A percentile compares a stretch with the other conserved stretches of the same genome.
Conservation (phyloP, 345 rosid species). For the Salix caprea region DNA sequence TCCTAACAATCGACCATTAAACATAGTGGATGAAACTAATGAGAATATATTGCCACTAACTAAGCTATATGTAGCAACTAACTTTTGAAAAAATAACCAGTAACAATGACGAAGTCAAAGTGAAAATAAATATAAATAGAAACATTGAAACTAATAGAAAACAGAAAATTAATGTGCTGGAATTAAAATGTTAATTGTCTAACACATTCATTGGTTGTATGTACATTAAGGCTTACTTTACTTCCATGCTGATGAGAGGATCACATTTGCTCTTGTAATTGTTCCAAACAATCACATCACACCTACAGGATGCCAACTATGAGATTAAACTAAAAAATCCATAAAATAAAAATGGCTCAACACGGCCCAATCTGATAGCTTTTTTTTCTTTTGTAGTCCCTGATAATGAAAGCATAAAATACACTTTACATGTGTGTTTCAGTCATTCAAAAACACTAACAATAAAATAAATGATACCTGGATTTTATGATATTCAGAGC, state of each 20-base stretch:
- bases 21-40: too few relatives aligned
- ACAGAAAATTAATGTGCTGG: too few relatives aligned
- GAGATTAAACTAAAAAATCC: background rate
- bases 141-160: too few relatives aligned
- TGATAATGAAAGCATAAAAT: background rate
- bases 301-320: conserved; percentile 38
- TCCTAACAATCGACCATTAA: too few relatives aligned
- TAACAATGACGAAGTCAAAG: too few relatives aligned
- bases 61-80: too few relatives aligned
- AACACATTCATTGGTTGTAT: background rate
- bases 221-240: conserved; percentile 51
- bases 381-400: background rate
- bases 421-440: background rate
- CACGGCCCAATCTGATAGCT: background rate
- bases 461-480: conserved; percentile 45
- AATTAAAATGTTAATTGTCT: too few relatives aligned
- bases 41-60: too few relatives aligned
- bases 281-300: conserved; percentile 85
- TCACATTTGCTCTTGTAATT: conserved; percentile 90
- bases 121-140: too few relatives aligned
- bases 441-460: too few relatives aligned
- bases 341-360: background rate
- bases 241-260: conserved; percentile 74
- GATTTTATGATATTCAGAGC: conserved; percentile 86
- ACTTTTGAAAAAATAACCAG: too few relatives aligned